Evolutionary conservation across 169 alveolate genomes (phyloP), one percentile per base, ranked within the genome.

Genomic region (Plasmodium vinckei): DNA sequence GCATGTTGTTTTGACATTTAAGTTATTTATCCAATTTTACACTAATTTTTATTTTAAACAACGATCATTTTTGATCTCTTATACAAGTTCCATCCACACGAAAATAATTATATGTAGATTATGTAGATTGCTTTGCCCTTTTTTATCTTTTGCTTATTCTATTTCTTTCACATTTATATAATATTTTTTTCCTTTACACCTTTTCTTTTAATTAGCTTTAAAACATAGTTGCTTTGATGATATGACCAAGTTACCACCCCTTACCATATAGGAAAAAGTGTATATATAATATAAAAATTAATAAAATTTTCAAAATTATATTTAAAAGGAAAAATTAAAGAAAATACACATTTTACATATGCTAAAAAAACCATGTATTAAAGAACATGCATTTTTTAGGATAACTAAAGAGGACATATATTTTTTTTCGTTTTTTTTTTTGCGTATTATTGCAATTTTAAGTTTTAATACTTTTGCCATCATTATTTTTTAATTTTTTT

Each of bases 211-310:
- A 56, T 19, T 46, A 75, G 88, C 88, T 39, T 42, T 75, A 63
- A 75, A 75, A 73, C 88, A 75, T 54, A 33, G 21, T 42, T 75
- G 88, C 70, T 75, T 75, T 51, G 23, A 75, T 53, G 88, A 75
- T 73, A 75, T 75, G 42, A 33, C 42, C 42, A 33, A 33, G 42
- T 33, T 33, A 33, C 42, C 42, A 33, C 42, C 42, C 42, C 42
- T 33, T 33, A 33, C 42, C 7, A 33, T 33, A 33, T 33, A 33
- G 42, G 42, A 33, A 33, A 33, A 2, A 33, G 5, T 33, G 3
- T 33, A 33, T 33, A 33, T 33, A 33, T 3, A 3, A 33, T 33
- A 33, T 33, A 33, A 33, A 33, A n/a, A 19, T 59, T 27, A 27
- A 33, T 33, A 33, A 33, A 33, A 33, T 33, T 33, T 33, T 4